Percentiles rank a stretch among this genome's conserved stretches.
Conservation (phyloP, 2,329 filamentous ascomycete genomes). For the Phaeosphaeria sp. region DNA sequence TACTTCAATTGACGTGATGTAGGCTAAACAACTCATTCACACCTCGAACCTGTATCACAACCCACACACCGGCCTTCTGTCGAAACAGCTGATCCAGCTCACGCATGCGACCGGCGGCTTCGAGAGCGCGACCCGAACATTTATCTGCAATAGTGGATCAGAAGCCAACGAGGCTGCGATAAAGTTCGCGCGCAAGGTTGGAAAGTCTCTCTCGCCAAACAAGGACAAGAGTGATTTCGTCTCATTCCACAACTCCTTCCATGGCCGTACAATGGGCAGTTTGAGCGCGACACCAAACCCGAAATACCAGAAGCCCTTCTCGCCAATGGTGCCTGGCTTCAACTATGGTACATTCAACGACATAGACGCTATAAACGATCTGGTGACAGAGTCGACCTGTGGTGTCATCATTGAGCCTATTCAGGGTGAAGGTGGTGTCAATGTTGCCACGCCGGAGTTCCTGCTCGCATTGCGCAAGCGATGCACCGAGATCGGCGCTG, state of each 20-base stretch:
- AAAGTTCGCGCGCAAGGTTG: conserved; percentile 94
- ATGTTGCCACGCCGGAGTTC: conserved; percentile 83
- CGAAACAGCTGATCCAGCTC: conserved; percentile 81
- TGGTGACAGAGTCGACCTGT: conserved; percentile 86
- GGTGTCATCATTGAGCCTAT: conserved; percentile 97
- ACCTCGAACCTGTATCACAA: conserved; percentile 98
- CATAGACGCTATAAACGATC: conserved; percentile 69
- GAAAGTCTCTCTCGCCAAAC: conserved; percentile 74
- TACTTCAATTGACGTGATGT: conserved; percentile 19
- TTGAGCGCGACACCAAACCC: conserved; percentile 96
- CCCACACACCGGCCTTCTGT: conserved; percentile 89
- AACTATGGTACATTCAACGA: conserved; percentile 87
- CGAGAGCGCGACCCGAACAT: conserved; percentile 79
- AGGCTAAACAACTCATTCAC: conserved; percentile 77
- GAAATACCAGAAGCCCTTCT: conserved; percentile 95
- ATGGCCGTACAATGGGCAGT: conserved; percentile 94
- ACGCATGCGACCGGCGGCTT: conserved; percentile 82
- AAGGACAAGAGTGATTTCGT: conserved; percentile 82
- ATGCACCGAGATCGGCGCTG: conserved; percentile 84
- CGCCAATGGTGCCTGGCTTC: conserved; percentile 95
- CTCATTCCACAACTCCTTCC: conserved; percentile 91
- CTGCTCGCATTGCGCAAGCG: conserved; percentile 81
- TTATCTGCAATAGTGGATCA: conserved; percentile 94
- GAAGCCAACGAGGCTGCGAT: conserved; percentile 98
- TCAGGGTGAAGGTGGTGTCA: conserved; percentile 94